Evolutionary conservation across 129 eudicot genomes (phyloP).

Genomic region (Mikania micrantha): DNA sequence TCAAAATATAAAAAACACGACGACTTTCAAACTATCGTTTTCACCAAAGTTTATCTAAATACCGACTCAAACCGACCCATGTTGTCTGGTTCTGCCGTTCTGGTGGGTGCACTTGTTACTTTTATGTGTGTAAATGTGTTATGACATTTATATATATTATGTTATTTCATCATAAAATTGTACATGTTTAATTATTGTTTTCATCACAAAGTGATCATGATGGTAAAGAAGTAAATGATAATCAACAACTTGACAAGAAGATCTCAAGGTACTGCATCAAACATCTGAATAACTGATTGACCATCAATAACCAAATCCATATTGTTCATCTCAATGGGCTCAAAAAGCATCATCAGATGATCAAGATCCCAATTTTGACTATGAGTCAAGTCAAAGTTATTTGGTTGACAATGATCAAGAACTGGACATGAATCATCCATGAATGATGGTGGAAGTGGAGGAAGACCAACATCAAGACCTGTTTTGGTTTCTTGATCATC

Average conservation of each 20-base stretch:
- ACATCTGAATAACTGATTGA: conserved; percentile 6
- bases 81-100: too few species aligned
- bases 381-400: background rate
- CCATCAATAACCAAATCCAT: background rate
- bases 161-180: too few species aligned
- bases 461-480: background rate
- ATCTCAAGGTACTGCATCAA: background rate
- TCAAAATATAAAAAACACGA: too few species aligned
- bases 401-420: background rate
- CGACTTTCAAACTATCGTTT: too few species aligned
- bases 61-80: too few species aligned
- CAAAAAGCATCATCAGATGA: background rate
- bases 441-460: conserved; percentile 21
- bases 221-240: background rate
- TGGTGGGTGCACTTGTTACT: too few species aligned
- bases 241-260: background rate
- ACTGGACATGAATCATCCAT: conserved; percentile 1
- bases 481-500: background rate
- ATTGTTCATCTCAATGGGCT: background rate
- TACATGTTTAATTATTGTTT: too few species aligned
- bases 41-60: too few species aligned
- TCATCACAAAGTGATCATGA: too few species aligned
- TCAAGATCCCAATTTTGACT: conserved; percentile 3
- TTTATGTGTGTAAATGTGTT: too few species aligned
- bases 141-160: too few species aligned